A percentile compares a stretch with the other conserved stretches of the same genome.
Evolutionary conservation across 2,329 filamentous ascomycete species (phyloP).

Genomic region (Aspergillus flavus): DNA sequence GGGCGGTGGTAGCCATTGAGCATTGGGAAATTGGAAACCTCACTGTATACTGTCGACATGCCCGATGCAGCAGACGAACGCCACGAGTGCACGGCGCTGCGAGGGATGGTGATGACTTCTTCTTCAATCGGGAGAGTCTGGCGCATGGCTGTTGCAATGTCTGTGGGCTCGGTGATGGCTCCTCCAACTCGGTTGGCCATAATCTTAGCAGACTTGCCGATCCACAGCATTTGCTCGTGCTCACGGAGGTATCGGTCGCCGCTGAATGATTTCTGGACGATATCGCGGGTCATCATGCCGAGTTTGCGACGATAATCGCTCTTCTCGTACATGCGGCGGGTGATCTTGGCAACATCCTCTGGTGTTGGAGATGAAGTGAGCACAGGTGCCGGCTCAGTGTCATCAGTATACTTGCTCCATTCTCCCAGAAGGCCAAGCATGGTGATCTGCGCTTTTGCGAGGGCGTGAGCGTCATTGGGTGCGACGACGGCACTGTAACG

Average conservation of each 20-base stretch:
- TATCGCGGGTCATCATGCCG: conserved; percentile 60
- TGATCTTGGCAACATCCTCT: conserved; percentile 57
- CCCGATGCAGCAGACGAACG: conserved; percentile 37
- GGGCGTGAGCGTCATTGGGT: conserved; percentile 63
- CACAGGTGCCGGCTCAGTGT: conserved; percentile 46
- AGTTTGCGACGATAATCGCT: conserved; percentile 57
- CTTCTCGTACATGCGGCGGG: conserved; percentile 63
- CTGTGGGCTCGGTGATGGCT: conserved; percentile 26
- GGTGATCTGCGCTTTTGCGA: conserved; percentile 65
- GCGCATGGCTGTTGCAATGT: conserved; percentile 30
- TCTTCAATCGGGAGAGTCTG: conserved; percentile 34
- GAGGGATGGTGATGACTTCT: conserved; percentile 40
- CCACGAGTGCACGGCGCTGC: conserved; percentile 37
- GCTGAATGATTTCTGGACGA: conserved; percentile 62
- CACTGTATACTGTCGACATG: conserved; percentile 34
- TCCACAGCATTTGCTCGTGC: conserved; percentile 64
- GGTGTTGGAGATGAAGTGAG: conserved; percentile 53
- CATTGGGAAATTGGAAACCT: conserved; percentile 24
- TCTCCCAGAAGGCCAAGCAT: conserved; percentile 64
- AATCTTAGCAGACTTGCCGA: conserved; percentile 41
- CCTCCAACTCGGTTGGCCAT: conserved; percentile 32
- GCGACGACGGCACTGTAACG: conserved; percentile 65
- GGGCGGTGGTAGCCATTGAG: conserved; percentile 19
- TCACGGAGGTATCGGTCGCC: conserved; percentile 63
- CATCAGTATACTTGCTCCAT: conserved; percentile 62